Evolutionary conservation across 495 filamentous ascomycete species (phyloP).

Genomic region (Penicillium waksmanii): DNA sequence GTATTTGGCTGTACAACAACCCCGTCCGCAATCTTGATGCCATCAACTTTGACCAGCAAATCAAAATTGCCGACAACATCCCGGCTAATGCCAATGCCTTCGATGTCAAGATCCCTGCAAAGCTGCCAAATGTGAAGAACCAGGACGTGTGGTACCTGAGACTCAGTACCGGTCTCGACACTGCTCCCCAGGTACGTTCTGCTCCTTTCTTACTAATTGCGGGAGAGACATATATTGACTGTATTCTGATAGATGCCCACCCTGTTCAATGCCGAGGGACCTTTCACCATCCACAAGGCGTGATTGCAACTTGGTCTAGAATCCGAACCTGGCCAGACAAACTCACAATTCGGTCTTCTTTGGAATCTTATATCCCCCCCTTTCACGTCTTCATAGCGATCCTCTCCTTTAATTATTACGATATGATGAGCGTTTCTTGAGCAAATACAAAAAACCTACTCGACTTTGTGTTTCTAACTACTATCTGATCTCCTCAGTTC

Average conservation of each 20-base stretch:
- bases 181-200: conserved; percentile 40
- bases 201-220: background rate
- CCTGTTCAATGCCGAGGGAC: conserved; percentile 38
- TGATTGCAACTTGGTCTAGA: conserved; percentile 6
- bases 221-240: conserved; percentile 3
- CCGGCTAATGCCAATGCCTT: conserved; percentile 24
- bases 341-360: background rate
- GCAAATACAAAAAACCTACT: background rate
- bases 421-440: background rate
- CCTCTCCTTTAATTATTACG: conserved; percentile 2
- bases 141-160: conserved; percentile 42
- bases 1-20: conserved; percentile 45
- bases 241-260: conserved; percentile 33
- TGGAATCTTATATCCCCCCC: background rate
- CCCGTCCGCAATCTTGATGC: conserved; percentile 29
- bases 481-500: no score
- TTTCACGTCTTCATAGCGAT: background rate
- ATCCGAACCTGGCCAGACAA: background rate
- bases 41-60: conserved; percentile 27
- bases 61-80: conserved; percentile 31
- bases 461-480: no score
- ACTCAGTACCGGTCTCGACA: conserved; percentile 27
- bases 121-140: conserved; percentile 36
- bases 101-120: conserved; percentile 32
- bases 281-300: conserved; percentile 28